Evolutionary conservation across 768 basidiomycete genomes (phyloP).

Genomic region (Xerocomellus intermedius): DNA sequence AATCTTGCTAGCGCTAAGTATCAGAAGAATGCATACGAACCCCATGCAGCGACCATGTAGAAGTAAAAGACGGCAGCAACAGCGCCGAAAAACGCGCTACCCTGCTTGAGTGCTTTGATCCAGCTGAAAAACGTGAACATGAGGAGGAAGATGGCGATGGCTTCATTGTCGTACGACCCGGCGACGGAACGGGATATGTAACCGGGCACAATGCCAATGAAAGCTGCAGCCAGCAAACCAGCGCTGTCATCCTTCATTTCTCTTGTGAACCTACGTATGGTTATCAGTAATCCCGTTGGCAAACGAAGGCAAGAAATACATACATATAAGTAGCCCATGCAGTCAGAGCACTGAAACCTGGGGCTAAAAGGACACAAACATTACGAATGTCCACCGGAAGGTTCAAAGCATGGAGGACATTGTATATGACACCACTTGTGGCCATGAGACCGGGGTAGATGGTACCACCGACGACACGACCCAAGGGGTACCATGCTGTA

Average conservation of each 20-base stretch:
- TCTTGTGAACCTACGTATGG: slow-evolving; percentile 77
- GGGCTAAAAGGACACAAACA: slow-evolving; percentile 94
- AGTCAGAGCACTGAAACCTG: slow-evolving; percentile 94
- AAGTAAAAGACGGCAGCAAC: slow-evolving; percentile 96
- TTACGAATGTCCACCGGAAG: slow-evolving; percentile 98
- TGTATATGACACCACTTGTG: slow-evolving; percentile 97
- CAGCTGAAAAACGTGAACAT: slow-evolving; percentile 99
- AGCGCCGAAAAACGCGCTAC: slow-evolving; percentile 89
- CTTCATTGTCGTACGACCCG: slow-evolving; percentile 99
- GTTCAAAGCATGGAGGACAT: slow-evolving; percentile 79
- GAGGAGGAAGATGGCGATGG: slow-evolving; percentile 98
- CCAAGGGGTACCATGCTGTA: slow-evolving; percentile 98
- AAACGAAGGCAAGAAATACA: slow-evolving; percentile 24
- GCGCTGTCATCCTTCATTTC: slow-evolving; percentile 96
- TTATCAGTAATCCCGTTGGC: not conserved
- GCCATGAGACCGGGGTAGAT: slow-evolving; percentile 99
- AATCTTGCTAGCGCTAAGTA: not conserved
- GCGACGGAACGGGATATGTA: slow-evolving; percentile 99
- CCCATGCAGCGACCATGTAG: slow-evolving; percentile 99
- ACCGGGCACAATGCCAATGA: slow-evolving; percentile 97
- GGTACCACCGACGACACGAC: slow-evolving; percentile 96
- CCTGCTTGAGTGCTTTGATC: slow-evolving; percentile 94
- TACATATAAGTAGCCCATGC: slow-evolving; percentile 97
- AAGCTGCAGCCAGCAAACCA: slow-evolving; percentile 94
- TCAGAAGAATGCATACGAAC: slow-evolving; percentile 40